phyloP scores from a whole-genome alignment of 2,329 filamentous ascomycete species.

The Pseudocercospora ulei region DNA sequence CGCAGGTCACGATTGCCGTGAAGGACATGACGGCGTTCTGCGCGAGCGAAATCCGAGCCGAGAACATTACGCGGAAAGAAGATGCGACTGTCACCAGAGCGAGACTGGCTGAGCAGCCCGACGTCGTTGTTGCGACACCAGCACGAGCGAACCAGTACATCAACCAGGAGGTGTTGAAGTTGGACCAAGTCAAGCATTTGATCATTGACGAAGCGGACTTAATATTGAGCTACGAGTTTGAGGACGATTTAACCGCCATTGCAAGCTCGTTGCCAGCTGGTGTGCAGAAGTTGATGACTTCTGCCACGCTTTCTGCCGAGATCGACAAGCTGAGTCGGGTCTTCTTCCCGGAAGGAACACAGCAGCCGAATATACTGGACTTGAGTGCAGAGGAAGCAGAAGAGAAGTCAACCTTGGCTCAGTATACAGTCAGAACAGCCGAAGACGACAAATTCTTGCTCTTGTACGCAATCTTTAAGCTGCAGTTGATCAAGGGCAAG shows the following conservation, averaged over 20 bases:
- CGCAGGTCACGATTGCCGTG: slow-evolving; percentile 74
- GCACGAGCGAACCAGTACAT: slow-evolving; percentile 71
- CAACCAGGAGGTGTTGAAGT: slow-evolving; percentile 58
- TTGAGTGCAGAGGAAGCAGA: slow-evolving; percentile 63
- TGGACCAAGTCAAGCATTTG: slow-evolving; percentile 63
- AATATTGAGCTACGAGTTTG: slow-evolving; percentile 86
- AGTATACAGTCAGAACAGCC: slow-evolving; percentile 84
- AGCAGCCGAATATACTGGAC: slow-evolving; percentile 60
- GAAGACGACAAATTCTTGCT: slow-evolving; percentile 96
- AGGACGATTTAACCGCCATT: slow-evolving; percentile 75
- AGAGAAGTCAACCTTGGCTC: slow-evolving; percentile 57
- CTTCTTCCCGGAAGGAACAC: slow-evolving; percentile 55
- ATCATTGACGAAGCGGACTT: slow-evolving; percentile 93
- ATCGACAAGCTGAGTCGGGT: slow-evolving; percentile 74
- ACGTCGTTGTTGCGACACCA: slow-evolving; percentile 85
- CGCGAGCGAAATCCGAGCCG: slow-evolving; percentile 67
- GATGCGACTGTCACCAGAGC: slow-evolving; percentile 81
- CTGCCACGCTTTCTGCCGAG: slow-evolving; percentile 80
- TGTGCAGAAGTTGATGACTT: slow-evolving; percentile 86
- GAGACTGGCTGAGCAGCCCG: slow-evolving; percentile 72
- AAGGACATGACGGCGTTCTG: slow-evolving; percentile 72
- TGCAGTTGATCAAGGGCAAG: slow-evolving; percentile 88
- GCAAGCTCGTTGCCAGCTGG: slow-evolving; percentile 69
- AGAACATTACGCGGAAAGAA: slow-evolving; percentile 84
- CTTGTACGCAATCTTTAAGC: slow-evolving; percentile 87